Evolutionary conservation across 2,329 filamentous ascomycete species (phyloP), one percentile per base, ranked within the genome.

Genomic region (Didymella lethalis): DNA sequence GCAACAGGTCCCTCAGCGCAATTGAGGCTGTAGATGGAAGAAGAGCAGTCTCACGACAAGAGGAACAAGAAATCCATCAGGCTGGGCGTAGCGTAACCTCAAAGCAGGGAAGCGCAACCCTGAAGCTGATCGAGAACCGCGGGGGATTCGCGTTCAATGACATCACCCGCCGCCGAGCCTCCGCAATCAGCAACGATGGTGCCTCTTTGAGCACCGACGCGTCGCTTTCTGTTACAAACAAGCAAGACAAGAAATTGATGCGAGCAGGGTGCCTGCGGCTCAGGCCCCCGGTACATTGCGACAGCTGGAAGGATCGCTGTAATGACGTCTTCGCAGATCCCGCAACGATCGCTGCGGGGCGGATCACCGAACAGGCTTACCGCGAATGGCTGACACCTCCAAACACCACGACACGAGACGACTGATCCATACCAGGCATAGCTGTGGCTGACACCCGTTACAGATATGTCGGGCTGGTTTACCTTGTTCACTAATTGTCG

Each of bases 401-500:
- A 59, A 47, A 50, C 32, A 59, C 49, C 46, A 45, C 56, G 16
- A 34, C n/a, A 41, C 48, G 26, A 10, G 16, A 52, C 48, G 12
- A 48, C 34, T 36, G 36, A 54, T 49, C 45, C 11, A 46, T 48
- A 53, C 49, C 38, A 23, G 38, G 34, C 31, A 23, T 45, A 46
- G 49, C 50, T 54, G 50, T 58, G 40, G 55, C 49, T 41, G n/a
- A 18, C 32, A 36, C 25, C 14, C 45, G 31, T 29, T 50, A 34
- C 54, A 53, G 61, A 51, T 57, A 78, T 78, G 77, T 74, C 75
- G 25, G 76, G 77, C 68, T 79, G 75, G 70, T 80, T 80, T 64
- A 82, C 78, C 16, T 74, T 77, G 50, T 81, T 82, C 66, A 78
- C 76, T 23, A 83, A 83, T 62, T 79, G 76, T 64, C 77, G 79